phyloP scores from a whole-genome alignment of 176 grass and related monocot species.

The Musa schizocarpa region DNA sequence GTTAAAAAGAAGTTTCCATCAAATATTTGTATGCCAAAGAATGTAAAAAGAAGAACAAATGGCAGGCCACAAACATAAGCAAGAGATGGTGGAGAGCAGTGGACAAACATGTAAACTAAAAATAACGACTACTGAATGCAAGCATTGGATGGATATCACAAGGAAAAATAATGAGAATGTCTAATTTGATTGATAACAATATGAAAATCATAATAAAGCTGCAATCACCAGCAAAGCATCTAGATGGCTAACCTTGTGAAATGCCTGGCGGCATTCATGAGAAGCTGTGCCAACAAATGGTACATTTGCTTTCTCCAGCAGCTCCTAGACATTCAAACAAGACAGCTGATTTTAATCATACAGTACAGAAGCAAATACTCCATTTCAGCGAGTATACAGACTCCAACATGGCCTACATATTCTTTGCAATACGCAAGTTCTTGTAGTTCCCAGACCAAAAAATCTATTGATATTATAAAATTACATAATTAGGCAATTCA shows the following conservation, averaged over 20 bases:
- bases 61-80: too few relatives aligned
- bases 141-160: too few relatives aligned
- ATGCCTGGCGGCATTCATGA: constrained; percentile 46
- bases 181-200: neutral
- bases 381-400: neutral
- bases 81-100: too few relatives aligned
- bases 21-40: neutral
- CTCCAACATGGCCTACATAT: neutral
- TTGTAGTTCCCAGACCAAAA: neutral
- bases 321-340: constrained; percentile 34
- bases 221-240: neutral
- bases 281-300: constrained; percentile 76
- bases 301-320: constrained; percentile 77
- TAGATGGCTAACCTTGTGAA: constrained; percentile 59
- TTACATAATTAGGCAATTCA: neutral
- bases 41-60: neutral
- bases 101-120: too few relatives aligned
- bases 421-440: neutral
- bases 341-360: neutral
- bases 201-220: neutral
- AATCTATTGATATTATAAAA: neutral
- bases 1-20: too few relatives aligned
- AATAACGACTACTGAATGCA: too few relatives aligned
- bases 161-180: too few relatives aligned
- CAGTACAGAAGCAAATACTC: neutral